Base-by-base conservation (phyloP, 2,329 filamentous ascomycete genomes). In the Hypoxylon sp. region DNA sequence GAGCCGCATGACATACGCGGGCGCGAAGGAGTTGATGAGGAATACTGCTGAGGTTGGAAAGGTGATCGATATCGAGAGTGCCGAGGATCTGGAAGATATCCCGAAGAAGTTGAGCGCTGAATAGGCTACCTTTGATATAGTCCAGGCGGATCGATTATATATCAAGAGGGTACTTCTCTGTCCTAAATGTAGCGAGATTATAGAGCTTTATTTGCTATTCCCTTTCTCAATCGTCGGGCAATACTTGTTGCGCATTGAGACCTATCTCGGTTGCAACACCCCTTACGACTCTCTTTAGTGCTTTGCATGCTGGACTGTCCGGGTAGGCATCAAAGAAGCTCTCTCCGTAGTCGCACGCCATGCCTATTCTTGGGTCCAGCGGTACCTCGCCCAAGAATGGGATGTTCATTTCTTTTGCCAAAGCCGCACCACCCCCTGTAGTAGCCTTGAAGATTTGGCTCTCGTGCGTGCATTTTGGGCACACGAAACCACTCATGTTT, bases 401-500 rank as follows among this genome's bases (percentile, higher is more conserved):
- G 13, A 99, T 92, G 1, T 87, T 88, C 86, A 95, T 93, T 79
- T 98, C 95, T 78, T 91, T 86, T 1, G 96, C 95, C 71, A 99
- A 80, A 46, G 88, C 89, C 62, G 86, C 86, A 1, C 93, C 96
- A 19, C 97, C 96, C 7, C 96, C 96, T 0, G 96, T 99, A 8
- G 93, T 97, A 10, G 96, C 90, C 73, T 89, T 87, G 83, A 99
- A 99, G 54, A 99, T 97, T 79, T 97, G 89, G 75, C 87, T 91
- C 78, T 89, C 84, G 72, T 94, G 90, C 60, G 89, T 92, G 81
- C 96, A 99, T 62, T 93, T 95, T 8, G 94, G 94, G 77, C 96
- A 99, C 58, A 99, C 94, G 75, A 98, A 99, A 2, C 94, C 93
- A 65, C 91, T 93, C 96, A 99, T 99, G 78, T 99, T 99, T 84